These are phyloP conservation scores for Suillus occidentalis DNA, from an alignment of 768 basidiomycete genomes.

Conservation along the genomic window DNA sequence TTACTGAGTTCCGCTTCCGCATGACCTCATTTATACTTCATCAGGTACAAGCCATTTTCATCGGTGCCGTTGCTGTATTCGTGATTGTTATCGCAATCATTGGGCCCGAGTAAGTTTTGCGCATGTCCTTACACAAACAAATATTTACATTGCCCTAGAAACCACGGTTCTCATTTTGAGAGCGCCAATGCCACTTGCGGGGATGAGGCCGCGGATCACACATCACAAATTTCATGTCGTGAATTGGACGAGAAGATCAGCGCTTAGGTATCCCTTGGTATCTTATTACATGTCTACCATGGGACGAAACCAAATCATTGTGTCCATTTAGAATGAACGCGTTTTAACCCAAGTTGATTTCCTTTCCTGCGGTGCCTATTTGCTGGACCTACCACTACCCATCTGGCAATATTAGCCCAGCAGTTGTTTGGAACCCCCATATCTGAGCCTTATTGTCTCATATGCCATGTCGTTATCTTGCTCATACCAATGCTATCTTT, in stretches of 20 bases:
- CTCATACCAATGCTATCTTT: not conserved
- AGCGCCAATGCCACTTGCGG: conserved; percentile 76
- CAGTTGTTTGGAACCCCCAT: not conserved
- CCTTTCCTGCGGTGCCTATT: not conserved
- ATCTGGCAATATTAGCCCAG: not conserved
- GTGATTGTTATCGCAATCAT: conserved; percentile 74
- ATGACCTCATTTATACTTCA: conserved; percentile 36
- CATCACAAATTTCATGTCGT: conserved; percentile 6
- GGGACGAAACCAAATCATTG: not conserved
- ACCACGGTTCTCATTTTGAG: conserved; percentile 83
- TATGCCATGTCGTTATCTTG: not conserved
- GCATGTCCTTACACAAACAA: not conserved
- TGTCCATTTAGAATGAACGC: not conserved
- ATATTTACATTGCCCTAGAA: conserved; percentile 35
- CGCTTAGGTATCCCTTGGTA: not conserved
- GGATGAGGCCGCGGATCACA: conserved; percentile 41
- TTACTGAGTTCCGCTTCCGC: conserved; percentile 8
- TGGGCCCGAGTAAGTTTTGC: conserved; percentile 66
- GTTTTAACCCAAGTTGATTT: not conserved
- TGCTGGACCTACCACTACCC: not conserved
- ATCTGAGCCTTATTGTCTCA: not conserved
- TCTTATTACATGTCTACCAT: not conserved
- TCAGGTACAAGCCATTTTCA: conserved; percentile 10
- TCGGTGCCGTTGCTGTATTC: conserved; percentile 55
- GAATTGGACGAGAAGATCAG: not conserved